Evolutionary conservation across 768 basidiomycete genomes (phyloP).

Genomic region (Galerina marginata): DNA sequence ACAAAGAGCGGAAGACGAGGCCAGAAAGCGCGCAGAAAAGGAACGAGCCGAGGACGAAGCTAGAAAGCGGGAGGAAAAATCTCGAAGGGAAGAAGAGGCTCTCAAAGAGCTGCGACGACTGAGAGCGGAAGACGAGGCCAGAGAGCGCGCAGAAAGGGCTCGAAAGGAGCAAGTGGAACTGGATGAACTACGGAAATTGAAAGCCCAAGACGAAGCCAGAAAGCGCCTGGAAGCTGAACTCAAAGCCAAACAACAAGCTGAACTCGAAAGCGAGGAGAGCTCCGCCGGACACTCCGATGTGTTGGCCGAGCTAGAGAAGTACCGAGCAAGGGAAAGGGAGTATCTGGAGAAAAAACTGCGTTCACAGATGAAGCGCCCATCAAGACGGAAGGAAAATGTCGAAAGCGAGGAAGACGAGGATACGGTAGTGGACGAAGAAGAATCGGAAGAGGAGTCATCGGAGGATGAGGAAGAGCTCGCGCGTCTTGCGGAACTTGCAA

Average conservation of each 20-base stretch:
- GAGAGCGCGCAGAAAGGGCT: no score
- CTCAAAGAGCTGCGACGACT: neutral
- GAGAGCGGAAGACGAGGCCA: no score
- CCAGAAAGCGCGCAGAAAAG: neutral
- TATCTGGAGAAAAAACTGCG: neutral
- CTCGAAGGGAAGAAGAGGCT: neutral
- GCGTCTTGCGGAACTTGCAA: no score
- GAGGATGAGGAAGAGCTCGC: neutral
- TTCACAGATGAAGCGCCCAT: neutral
- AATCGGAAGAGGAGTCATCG: neutral
- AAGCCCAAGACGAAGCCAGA: neutral
- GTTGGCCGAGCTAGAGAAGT: neutral
- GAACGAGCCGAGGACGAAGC: neutral
- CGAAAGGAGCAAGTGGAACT: neutral
- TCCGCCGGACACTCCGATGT: neutral
- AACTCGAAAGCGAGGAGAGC: neutral
- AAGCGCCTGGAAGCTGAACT: neutral
- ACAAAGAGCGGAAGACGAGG: neutral
- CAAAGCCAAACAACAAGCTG: neutral
- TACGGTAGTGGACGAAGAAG: neutral
- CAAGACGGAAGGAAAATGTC: neutral
- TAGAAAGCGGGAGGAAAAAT: neutral
- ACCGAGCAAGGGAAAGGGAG: neutral
- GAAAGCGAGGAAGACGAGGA: conserved; percentile 1
- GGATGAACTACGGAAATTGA: neutral